Percentiles rank a stretch among this genome's conserved stretches.
Conservation (phyloP, 75 land plant species). For the Isoetes taiwanensis region DNA sequence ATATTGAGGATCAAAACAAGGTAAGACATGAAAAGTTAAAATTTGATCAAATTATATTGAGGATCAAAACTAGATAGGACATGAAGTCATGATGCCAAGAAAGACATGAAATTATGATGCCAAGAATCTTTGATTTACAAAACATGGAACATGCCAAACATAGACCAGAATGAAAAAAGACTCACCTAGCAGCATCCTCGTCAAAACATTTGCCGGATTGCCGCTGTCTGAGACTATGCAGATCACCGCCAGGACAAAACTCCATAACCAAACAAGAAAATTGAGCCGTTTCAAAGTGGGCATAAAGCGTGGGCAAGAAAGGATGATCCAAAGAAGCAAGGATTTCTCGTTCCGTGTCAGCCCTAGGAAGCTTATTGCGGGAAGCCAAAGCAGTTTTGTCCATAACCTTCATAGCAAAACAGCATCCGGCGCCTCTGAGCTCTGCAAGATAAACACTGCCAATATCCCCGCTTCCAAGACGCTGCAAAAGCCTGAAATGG, state of each 20-base stretch:
- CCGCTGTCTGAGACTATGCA: constrained; percentile 11
- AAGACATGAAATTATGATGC: too few relatives aligned
- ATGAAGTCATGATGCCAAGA: too few relatives aligned
- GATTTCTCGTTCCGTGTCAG: constrained; percentile 10
- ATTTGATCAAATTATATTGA: too few relatives aligned
- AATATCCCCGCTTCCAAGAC: constrained; percentile 11
- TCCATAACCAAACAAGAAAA: constrained; percentile 15
- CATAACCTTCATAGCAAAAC: constrained; percentile 14
- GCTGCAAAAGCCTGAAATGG: constrained; percentile 3
- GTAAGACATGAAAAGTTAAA: too few relatives aligned
- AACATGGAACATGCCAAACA: constrained; percentile 46
- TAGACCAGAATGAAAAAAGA: background rate
- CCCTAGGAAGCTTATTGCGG: constrained; percentile 10
- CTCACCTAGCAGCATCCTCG: constrained; percentile 9
- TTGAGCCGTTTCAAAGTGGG: constrained; percentile 6
- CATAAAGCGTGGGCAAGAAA: constrained; percentile 16
- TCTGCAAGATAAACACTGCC: constrained; percentile 15
- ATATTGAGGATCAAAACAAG: too few relatives aligned
- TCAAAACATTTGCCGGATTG: constrained; percentile 12
- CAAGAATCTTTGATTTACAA: too few relatives aligned
- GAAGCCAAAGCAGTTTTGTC: constrained; percentile 7
- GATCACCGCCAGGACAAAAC: constrained; percentile 14
- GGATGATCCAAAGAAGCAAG: constrained; percentile 13
- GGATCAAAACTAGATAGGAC: too few relatives aligned
- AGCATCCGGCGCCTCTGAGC: background rate